Conservation (phyloP, 1,139 yeast species). For the Geotrichum aggregatum region DNA sequence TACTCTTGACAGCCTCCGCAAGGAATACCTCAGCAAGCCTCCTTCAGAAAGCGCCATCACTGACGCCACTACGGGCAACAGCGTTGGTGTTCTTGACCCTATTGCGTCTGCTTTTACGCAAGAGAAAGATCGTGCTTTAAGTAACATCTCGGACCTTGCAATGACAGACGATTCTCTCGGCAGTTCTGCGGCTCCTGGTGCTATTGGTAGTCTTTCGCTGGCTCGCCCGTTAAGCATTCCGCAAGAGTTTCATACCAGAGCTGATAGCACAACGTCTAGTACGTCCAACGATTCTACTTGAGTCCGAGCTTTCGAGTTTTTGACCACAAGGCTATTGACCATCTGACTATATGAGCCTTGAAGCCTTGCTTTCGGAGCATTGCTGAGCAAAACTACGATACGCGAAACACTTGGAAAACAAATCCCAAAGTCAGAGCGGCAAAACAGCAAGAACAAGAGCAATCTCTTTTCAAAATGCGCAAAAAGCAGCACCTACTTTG, state of each 20-base stretch:
- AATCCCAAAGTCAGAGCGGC: too few species aligned
- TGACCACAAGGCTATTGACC: too few species aligned
- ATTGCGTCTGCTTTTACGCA: background rate
- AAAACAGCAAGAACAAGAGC: too few species aligned
- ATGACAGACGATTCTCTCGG: background rate
- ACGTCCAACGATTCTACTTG: background rate
- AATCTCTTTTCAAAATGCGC: too few species aligned
- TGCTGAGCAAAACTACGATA: too few species aligned
- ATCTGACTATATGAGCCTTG: too few species aligned
- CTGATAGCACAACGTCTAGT: slow-evolving; percentile 2
- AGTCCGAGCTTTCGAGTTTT: too few species aligned
- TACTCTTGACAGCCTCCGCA: slow-evolving; percentile 4
- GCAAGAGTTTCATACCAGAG: slow-evolving; percentile 2
- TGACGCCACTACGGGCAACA: background rate
- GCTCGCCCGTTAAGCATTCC: background rate
- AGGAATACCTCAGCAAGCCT: background rate
- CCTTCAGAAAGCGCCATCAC: background rate
- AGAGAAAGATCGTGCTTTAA: slow-evolving; percentile 11
- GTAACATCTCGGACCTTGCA: slow-evolving; percentile 6
- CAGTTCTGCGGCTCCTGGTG: too few species aligned
- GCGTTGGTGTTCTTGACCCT: background rate
- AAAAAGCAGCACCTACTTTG: too few species aligned
- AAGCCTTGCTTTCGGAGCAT: too few species aligned
- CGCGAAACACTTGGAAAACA: too few species aligned
- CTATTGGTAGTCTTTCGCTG: too few species aligned